Evolutionary conservation across 1,139 yeast species (phyloP), one percentile per base, ranked within the genome.

Genomic region (Kazachstania sp.): DNA sequence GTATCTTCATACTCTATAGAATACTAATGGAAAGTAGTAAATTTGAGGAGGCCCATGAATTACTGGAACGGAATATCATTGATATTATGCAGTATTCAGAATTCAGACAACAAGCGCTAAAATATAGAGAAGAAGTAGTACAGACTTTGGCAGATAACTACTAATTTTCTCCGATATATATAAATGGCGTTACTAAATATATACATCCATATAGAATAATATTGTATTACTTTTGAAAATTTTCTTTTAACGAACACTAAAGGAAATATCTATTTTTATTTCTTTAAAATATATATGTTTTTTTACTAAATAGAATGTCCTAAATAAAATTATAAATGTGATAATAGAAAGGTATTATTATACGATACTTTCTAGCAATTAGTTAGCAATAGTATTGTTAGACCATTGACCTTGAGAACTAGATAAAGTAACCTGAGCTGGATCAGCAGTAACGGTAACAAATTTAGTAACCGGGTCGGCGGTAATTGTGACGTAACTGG

Each of bases 1-100:
- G 54, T 20, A 41, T 56, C 2, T 20, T 57, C 6, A 46, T 58
- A n/a, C 44, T 59, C 19, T 49, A 53, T 18, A 43, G 53, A 16
- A 42, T 52, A 5, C 45, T 57, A 6, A 16, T 31, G 2, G 46
- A 49, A 15, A 36, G 50, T 7, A 47, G 50, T 8, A 55, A 52
- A 31, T 9, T 15, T 4, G 38, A 43, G 11, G 54, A 57, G 39
- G 51, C 51, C 4, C 37, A 41, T 18, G 34, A 35, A n/a, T 13
- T 45, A 18, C 15, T 52, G 26, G 18, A 37, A 9, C 15, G 23
- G 5, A 48, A 49, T 29, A 19, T 50, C 16, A 37, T 40, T 16
- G 16, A 30, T 28, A 16, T 49, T 2, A 44, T 52, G 37, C 52
- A 52, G 34, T 50, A 47, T 36, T 39, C 49, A 2, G 5, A 28